Evolutionary conservation across 2,329 filamentous ascomycete species (phyloP).

Genomic region (Aspergillus novoparasiticus): DNA sequence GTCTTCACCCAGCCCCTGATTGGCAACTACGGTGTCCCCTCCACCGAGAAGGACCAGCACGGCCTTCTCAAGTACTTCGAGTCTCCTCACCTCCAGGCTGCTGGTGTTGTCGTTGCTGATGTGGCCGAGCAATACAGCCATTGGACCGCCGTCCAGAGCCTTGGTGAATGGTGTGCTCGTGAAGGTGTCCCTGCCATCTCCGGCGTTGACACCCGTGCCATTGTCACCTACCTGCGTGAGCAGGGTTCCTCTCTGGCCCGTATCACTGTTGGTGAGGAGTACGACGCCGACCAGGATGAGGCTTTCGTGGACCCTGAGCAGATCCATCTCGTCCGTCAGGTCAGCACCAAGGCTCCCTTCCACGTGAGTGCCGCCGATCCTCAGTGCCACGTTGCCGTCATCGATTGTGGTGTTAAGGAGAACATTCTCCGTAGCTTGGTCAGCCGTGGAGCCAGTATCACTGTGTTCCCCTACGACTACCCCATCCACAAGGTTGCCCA

Average conservation of each 20-base stretch:
- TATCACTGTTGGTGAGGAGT: constrained; percentile 95
- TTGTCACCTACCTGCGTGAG: constrained; percentile 94
- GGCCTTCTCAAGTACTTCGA: constrained; percentile 98
- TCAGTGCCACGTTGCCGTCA: constrained; percentile 85
- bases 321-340: constrained; percentile 94
- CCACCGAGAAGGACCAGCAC: constrained; percentile 77
- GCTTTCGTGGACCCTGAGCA: constrained; percentile 92
- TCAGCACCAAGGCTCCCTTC: constrained; percentile 98
- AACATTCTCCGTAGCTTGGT: constrained; percentile 97
- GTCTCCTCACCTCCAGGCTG: constrained; percentile 95
- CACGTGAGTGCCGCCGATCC: constrained; percentile 84
- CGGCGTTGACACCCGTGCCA: constrained; percentile 93
- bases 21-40: constrained; percentile 97
- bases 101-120: constrained; percentile 93
- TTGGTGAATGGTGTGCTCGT: constrained; percentile 91
- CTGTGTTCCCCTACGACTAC: constrained; percentile 94
- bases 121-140: constrained; percentile 94
- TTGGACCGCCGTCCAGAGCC: constrained; percentile 95
- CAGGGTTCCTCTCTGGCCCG: constrained; percentile 93
- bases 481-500: constrained; percentile 97
- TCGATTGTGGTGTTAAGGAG: constrained; percentile 99
- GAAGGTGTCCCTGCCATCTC: constrained; percentile 96
- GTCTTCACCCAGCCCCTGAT: constrained; percentile 98
- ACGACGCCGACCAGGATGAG: constrained; percentile 97
- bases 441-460: constrained; percentile 86